phyloP scores from a whole-genome alignment of 108 stramenopile genomes.

The Thalassiosira profunda region DNA sequence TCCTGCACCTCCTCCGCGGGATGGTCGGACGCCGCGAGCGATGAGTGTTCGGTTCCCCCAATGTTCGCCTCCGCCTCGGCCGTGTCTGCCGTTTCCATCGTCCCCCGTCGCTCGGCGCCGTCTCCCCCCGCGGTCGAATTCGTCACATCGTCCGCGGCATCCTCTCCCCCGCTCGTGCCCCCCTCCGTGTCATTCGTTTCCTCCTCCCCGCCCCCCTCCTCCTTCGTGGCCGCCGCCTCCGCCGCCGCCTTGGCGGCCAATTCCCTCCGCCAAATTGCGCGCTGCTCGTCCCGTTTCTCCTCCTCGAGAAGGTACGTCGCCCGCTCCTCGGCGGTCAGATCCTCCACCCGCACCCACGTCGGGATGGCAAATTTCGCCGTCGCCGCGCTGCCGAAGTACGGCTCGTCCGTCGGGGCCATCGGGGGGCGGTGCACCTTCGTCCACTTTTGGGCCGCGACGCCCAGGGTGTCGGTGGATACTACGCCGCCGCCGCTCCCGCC shows the following conservation, averaged over 20 bases:
- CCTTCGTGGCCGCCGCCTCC: background rate
- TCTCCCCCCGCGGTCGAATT: no score
- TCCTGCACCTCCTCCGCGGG: no score
- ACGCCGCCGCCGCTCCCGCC: background rate
- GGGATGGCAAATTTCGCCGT: conserved; percentile 31
- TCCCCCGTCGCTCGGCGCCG: no score
- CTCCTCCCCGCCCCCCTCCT: no score
- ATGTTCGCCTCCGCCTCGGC: no score
- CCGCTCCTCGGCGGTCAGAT: conserved; percentile 32
- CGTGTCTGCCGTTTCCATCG: no score
- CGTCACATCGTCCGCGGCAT: no score
- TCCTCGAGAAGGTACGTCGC: conserved; percentile 19
- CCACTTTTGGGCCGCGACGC: conserved; percentile 25
- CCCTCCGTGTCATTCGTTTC: no score
- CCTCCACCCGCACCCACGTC: conserved; percentile 29
- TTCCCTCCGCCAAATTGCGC: conserved; percentile 8
- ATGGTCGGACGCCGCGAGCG: no score
- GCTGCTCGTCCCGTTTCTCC: conserved; percentile 19
- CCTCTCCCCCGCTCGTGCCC: no score
- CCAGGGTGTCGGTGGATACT: background rate
- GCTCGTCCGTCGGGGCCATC: conserved; percentile 26
- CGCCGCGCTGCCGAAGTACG: conserved; percentile 34
- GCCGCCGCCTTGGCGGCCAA: background rate
- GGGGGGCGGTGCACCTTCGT: conserved; percentile 24
- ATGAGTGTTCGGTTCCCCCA: no score